These are phyloP conservation scores for Fraxinus sp. DNA, from an alignment of 305 asterid species.

Conservation along the genomic window DNA sequence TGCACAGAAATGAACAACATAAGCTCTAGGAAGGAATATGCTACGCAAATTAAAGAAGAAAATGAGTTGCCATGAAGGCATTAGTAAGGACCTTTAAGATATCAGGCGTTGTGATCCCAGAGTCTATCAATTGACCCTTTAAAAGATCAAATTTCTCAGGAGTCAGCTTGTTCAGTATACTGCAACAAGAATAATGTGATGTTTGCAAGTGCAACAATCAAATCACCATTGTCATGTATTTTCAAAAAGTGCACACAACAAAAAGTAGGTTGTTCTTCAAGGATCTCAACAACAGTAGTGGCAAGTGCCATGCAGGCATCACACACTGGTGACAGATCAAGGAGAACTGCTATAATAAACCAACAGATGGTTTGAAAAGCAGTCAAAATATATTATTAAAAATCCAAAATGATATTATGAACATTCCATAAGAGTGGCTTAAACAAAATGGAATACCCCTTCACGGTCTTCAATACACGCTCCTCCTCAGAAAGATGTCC, in stretches of 20 bases:
- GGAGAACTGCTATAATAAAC: background rate
- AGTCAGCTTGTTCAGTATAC: conserved; percentile 89
- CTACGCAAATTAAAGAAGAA: background rate
- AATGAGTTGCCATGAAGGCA: background rate
- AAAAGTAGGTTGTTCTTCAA: background rate
- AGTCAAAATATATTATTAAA: background rate
- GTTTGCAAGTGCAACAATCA: background rate
- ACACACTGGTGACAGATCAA: background rate
- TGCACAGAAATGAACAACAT: conserved; percentile 22
- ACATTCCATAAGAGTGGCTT: background rate
- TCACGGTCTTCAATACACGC: conserved; percentile 31
- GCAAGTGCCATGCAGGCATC: background rate
- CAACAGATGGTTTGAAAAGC: background rate
- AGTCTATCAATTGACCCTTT: conserved; percentile 74
- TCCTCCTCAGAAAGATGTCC: conserved; percentile 28
- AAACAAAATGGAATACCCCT: conserved; percentile 26
- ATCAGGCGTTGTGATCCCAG: conserved; percentile 86
- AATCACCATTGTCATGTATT: background rate
- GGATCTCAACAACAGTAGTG: background rate
- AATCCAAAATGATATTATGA: background rate
- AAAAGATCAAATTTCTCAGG: conserved; percentile 89
- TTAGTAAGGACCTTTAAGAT: conserved; percentile 58
- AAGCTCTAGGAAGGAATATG: conserved; percentile 7
- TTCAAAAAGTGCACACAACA: background rate
- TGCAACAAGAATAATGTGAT: conserved; percentile 36